phyloP scores from a whole-genome alignment of 305 asterid genomes.

The Solanum hybrid region DNA sequence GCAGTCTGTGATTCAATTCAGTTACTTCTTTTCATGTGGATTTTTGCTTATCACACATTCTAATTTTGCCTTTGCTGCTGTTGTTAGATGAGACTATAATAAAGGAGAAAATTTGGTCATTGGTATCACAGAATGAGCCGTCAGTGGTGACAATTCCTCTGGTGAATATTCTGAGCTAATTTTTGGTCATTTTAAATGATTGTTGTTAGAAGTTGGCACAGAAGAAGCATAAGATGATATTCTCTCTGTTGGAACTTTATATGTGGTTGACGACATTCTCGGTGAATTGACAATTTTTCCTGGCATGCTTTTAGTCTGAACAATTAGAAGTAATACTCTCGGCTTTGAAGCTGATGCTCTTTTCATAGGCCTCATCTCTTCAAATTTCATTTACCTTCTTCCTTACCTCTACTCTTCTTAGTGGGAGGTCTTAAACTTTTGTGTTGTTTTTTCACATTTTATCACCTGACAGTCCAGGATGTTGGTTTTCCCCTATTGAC shows the following conservation, averaged over 20 bases:
- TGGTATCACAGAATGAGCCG: conserved; percentile 90
- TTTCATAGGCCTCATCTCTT: background rate
- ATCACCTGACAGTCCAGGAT: background rate
- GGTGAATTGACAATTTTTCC: background rate
- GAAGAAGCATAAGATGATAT: background rate
- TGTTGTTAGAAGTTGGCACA: background rate
- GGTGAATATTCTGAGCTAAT: conserved; percentile 40
- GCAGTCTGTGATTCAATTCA: background rate
- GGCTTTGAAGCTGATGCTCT: background rate
- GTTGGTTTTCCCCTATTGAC: background rate
- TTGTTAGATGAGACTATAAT: conserved; percentile 61
- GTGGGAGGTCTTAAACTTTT: background rate
- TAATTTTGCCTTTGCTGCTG: conserved; percentile 21
- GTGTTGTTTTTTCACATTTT: background rate
- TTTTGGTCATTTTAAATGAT: conserved; percentile 3
- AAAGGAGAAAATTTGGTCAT: conserved; percentile 93
- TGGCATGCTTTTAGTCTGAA: background rate
- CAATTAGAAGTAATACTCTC: background rate
- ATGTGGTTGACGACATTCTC: background rate
- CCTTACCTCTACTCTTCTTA: background rate
- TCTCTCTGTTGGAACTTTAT: background rate
- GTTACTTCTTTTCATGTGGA: background rate
- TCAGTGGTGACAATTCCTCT: conserved; percentile 66
- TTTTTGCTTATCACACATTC: background rate
- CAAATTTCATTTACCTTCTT: background rate